Evolutionary conservation across 768 basidiomycete species (phyloP), one percentile per base, ranked within the genome.

Genomic region (Aureoboletus auriporus): DNA sequence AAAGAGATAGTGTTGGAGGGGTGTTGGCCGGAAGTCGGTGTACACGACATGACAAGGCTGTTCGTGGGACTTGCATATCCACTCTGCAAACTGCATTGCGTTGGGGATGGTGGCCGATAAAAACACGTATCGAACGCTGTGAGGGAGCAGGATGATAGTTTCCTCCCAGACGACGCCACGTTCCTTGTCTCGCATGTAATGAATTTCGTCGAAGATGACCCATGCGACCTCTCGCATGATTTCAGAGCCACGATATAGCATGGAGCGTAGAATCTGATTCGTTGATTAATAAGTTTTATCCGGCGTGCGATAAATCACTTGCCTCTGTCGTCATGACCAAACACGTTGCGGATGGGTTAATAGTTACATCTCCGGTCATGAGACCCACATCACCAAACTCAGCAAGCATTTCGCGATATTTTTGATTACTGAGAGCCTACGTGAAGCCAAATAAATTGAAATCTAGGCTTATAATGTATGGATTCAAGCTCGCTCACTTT

Each of bases 191-290:
- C 96, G 86, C 96, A 98, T 99, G 71, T 98, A 99, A 65, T 99
- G 96, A 52, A 99, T 96, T 71, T 99, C 96, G 64, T 99, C 96
- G 67, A 98, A 99, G 55, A 99, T 83, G 48, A 98, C 95, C 96
- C 96, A 99, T 1, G 94, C 93, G n/a, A 99, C 95, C 73, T 99
- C 96, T 48, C 96, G 89, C 89, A 98, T 94, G 56, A 99, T 87
- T 72, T 99, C 96, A 4, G 93, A 97, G 34, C 96, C 96, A 46
- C 96, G 86, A 64, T 99, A 99, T 26, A 99, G 73, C 95, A 99
- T 99, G 5, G 94, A 97, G 16, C 96, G 84, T 44, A 99, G 68
- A 83, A 99, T 98, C 93, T 98, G 53, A 27, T 17, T 29, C 7
- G 12, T 10, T 29, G 11, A 20, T 31, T 55, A 23, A 43, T 29